Base-by-base conservation (phyloP, 1,284 basidiomycete species). In the Bjerkandera adusta region DNA sequence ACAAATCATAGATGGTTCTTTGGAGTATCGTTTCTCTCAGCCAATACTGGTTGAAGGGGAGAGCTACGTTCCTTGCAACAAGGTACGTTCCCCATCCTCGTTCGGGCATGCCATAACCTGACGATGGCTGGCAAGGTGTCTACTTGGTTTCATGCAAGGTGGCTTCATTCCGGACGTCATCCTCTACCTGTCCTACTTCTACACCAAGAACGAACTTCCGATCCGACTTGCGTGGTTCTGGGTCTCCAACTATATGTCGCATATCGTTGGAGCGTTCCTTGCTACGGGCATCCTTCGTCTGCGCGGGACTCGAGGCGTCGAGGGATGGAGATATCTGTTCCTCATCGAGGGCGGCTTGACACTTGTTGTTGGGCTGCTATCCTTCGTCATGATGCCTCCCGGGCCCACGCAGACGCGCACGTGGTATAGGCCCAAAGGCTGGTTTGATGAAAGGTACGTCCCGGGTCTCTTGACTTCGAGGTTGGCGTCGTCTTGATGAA, bases 381-480 rank as follows among this genome's bases (percentile, higher is more conserved):
- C 81, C 0, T 89, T 82, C 69, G 80, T 83, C 67, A 69, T 72
- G 54, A 84, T 89, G 84, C 84, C 84, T 0, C 75, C 80, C 10
- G 73, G 76, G 2, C 83, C 85, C 0, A 84, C 82, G 0, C 81
- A 85, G 57, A 86, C 83, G 1, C 82, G 76, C 54, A 64, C 76
- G 0, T 81, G 81, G 78, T 85, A 76, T 66, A 65, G 83, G 21
- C 78, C 79, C 0, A 80, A 81, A 29, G 84, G 85, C 0, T 89
- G 85, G 83, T 89, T 89, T 62, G 78, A 69, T 4, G 73, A 76
- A 40, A 55, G 66, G 62, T 63, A 30, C 13, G 57, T 49, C 24
- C 36, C 20, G 13, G 24, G 1, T 11, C 22, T 5, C 13, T 15
- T 26, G 13, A 13, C 5, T 37, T 7, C 5, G 11, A 5, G 8